phyloP scores from a whole-genome alignment of 768 basidiomycete genomes.

The Phylloporus sp. region DNA sequence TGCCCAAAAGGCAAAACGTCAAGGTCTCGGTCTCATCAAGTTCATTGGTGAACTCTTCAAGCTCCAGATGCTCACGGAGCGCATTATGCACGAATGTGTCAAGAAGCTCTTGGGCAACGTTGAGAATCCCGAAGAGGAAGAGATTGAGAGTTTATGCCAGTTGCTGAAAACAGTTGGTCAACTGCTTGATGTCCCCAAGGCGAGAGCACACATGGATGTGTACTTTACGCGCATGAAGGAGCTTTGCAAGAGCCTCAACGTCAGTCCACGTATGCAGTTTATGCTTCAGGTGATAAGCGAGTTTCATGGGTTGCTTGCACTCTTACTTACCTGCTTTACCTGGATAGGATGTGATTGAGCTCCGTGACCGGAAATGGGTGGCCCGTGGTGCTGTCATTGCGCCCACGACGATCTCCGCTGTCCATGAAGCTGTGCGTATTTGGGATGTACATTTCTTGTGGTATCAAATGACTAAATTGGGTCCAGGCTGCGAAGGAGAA shows the following conservation, averaged over 20 bases:
- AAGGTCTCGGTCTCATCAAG: slow-evolving; percentile 93
- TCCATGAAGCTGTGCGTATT: slow-evolving; percentile 74
- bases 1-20: slow-evolving; percentile 94
- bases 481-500: slow-evolving; percentile 78
- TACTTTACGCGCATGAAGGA: slow-evolving; percentile 91
- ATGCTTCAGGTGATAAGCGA: slow-evolving; percentile 80
- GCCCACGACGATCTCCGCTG: slow-evolving; percentile 82
- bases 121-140: slow-evolving; percentile 94
- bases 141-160: slow-evolving; percentile 94
- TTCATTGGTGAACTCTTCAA: slow-evolving; percentile 99
- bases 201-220: slow-evolving; percentile 81
- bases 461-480: slow-evolving; percentile 4
- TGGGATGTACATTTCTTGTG: neutral
- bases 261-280: slow-evolving; percentile 86
- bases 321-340: neutral
- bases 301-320: neutral
- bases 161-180: slow-evolving; percentile 85
- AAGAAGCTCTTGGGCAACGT: slow-evolving; percentile 93
- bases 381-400: slow-evolving; percentile 66
- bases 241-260: slow-evolving; percentile 65
- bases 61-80: slow-evolving; percentile 95
- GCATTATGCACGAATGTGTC: slow-evolving; percentile 98
- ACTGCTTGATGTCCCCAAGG: slow-evolving; percentile 74
- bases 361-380: slow-evolving; percentile 80
- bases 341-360: slow-evolving; percentile 80